A percentile compares a stretch with the other conserved stretches of the same genome.
phyloP scores from a whole-genome alignment of 371 early-diverging fungal genomes.

The Mucor saturninus region DNA sequence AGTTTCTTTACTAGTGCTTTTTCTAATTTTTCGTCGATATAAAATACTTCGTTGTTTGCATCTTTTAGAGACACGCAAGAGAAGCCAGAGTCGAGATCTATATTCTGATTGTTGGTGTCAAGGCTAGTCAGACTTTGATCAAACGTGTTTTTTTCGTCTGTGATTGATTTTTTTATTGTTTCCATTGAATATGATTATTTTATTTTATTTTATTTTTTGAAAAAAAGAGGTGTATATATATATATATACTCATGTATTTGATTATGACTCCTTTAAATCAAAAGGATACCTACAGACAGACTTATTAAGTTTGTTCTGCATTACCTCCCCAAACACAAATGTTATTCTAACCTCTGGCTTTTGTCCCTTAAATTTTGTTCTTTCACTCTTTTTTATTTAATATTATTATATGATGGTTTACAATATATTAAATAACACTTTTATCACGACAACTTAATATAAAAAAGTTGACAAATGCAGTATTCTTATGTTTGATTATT shows the following conservation, averaged over 20 bases:
- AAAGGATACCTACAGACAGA: background rate
- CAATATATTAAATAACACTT: no score
- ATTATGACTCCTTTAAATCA: conserved; percentile 7
- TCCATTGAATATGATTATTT: background rate
- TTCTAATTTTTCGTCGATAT: conserved; percentile 21
- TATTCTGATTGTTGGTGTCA: background rate
- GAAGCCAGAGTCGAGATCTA: conserved; percentile 12
- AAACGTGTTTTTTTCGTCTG: conserved; percentile 1
- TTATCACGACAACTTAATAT: no score
- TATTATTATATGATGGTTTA: background rate
- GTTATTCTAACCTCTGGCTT: background rate
- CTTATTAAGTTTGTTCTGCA: conserved; percentile 9
- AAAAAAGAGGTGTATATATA: background rate
- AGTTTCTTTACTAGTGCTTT: conserved; percentile 36
- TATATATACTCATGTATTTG: background rate
- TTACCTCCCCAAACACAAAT: conserved; percentile 9
- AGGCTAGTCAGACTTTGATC: background rate
- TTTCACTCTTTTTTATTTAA: conserved; percentile 13
- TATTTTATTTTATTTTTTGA: background rate
- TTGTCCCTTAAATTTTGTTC: background rate
- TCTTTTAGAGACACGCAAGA: conserved; percentile 4
- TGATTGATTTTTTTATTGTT: conserved; percentile 1
- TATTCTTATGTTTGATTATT: no score
- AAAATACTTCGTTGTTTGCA: background rate
- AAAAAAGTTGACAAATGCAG: no score